Base-by-base conservation (phyloP, 352 stramenopile genomes). In the Lagenidium sp. region DNA sequence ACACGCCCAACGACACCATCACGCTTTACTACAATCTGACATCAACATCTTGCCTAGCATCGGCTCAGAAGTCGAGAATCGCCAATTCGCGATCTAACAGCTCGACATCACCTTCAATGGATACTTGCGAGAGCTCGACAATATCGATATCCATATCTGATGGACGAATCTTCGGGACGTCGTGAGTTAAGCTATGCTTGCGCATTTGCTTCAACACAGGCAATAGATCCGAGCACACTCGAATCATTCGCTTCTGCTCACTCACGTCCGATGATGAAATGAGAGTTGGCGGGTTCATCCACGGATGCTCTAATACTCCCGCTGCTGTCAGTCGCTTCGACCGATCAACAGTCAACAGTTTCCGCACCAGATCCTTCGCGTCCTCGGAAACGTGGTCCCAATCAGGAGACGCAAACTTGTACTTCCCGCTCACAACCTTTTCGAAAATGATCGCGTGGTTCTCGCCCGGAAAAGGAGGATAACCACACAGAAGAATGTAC, bases 361-460 rank as follows among this genome's bases (percentile, higher is more conserved):
- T 79, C 19, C 55, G 62, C n/a, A 99, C 95, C 46, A 98, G 94
- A 36, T 98, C 82, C 59, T 98, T 98, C 1, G 95, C 96, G 26
- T 84, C 70, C 16, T 79, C 58, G 7, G 85, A 97, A 21, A 98
- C 96, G 10, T 82, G 62, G 53, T 98, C 91, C 96, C 96, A 99
- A 47, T 97, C 94, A 2, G 79, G 75, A 15, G 75, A 66, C 20
- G 82, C 68, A 39, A 94, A 98, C 60, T 94, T 72, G 63, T 97
- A 99, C 34, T 77, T 62, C 22, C 79, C 94, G 18, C 61, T 61
- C 11, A 85, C 73, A 1, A 92, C 77, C 36, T 85, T 84, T 38
- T 78, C 59, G 30, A 88, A 53, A 26, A 92, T 81, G 7, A 55
- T 77, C 0, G 73, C 75, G 36, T 86, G 71, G 50, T 86, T 92